Percentiles rank a stretch among this genome's conserved stretches.
Evolutionary conservation across 768 basidiomycete species (phyloP).

Genomic region (Botryobasidium botryosum): DNA sequence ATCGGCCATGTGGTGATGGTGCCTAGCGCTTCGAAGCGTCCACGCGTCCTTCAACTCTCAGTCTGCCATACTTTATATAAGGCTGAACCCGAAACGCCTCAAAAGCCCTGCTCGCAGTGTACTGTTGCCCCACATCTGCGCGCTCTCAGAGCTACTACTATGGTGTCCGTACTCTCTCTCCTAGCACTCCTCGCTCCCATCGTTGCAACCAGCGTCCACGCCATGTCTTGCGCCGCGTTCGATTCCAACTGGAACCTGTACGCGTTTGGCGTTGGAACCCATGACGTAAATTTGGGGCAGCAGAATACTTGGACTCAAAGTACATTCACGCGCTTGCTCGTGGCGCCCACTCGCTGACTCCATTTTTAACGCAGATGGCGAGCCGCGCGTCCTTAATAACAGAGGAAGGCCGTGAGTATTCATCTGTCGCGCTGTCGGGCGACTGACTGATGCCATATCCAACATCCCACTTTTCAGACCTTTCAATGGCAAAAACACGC

Average conservation of each 20-base stretch:
- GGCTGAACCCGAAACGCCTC: too few relatives aligned
- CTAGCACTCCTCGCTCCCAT: not conserved
- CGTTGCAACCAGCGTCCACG: slow-evolving; percentile 10
- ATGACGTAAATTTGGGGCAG: slow-evolving; percentile 69
- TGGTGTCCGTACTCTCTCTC: not conserved
- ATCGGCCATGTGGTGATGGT: too few relatives aligned
- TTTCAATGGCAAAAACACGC: slow-evolving; percentile 22
- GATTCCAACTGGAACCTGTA: slow-evolving; percentile 70
- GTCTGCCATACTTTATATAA: too few relatives aligned
- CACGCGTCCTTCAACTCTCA: too few relatives aligned
- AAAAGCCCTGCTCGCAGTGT: too few relatives aligned
- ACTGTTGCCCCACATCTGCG: too few relatives aligned
- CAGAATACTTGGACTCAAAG: slow-evolving; percentile 45
- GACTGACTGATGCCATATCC: not conserved
- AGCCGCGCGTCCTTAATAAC: too few relatives aligned
- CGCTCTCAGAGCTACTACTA: too few relatives aligned
- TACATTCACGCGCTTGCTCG: too few relatives aligned
- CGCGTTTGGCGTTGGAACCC: slow-evolving; percentile 66
- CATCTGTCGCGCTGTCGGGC: not conserved
- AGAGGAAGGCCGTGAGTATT: slow-evolving; percentile 56
- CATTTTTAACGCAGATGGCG: too few relatives aligned
- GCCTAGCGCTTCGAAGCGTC: too few relatives aligned
- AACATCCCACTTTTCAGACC: slow-evolving; percentile 15
- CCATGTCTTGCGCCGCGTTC: slow-evolving; percentile 53
- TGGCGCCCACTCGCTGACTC: slow-evolving; percentile 6